Evolutionary conservation across 2,329 filamentous ascomycete genomes (phyloP).

Genomic region (Hymenoscyphus fraxineus): DNA sequence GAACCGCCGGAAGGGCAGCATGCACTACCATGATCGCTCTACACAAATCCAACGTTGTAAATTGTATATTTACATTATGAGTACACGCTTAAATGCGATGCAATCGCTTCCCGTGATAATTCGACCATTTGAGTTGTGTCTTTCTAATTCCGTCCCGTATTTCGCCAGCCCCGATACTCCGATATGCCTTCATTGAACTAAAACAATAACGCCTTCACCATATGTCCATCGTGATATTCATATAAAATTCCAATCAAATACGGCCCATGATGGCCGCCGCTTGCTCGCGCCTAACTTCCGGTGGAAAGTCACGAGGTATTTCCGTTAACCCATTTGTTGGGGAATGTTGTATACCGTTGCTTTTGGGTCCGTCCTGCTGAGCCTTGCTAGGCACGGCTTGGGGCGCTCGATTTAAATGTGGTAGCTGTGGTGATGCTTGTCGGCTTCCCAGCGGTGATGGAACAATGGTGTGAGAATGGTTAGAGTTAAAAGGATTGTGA

Average conservation of each 20-base stretch:
- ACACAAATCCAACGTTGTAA: constrained; percentile 7
- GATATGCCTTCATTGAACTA: constrained; percentile 15
- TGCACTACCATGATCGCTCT: not conserved
- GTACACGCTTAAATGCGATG: constrained; percentile 19
- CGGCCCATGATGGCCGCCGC: constrained; percentile 25
- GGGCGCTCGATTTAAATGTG: constrained; percentile 28
- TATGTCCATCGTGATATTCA: constrained; percentile 29
- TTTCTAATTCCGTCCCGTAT: constrained; percentile 22
- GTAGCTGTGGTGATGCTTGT: constrained; percentile 33
- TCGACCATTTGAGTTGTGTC: constrained; percentile 8
- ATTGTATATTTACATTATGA: constrained; percentile 27
- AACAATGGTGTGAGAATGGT: constrained; percentile 29
- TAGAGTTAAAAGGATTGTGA: constrained; percentile 33
- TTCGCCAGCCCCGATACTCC: constrained; percentile 20
- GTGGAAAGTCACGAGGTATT: constrained; percentile 24
- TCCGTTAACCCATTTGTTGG: constrained; percentile 21
- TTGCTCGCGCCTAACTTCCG: constrained; percentile 26
- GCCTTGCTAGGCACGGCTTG: constrained; percentile 19
- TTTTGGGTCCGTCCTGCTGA: constrained; percentile 19
- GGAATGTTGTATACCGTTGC: constrained; percentile 24
- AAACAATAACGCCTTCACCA: constrained; percentile 23
- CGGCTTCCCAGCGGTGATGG: constrained; percentile 34
- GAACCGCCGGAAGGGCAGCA: not conserved
- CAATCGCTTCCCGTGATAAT: constrained; percentile 5
- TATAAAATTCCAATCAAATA: constrained; percentile 26